Conservation (phyloP, 768 basidiomycete genomes). For the Gymnopilus dilepis region DNA sequence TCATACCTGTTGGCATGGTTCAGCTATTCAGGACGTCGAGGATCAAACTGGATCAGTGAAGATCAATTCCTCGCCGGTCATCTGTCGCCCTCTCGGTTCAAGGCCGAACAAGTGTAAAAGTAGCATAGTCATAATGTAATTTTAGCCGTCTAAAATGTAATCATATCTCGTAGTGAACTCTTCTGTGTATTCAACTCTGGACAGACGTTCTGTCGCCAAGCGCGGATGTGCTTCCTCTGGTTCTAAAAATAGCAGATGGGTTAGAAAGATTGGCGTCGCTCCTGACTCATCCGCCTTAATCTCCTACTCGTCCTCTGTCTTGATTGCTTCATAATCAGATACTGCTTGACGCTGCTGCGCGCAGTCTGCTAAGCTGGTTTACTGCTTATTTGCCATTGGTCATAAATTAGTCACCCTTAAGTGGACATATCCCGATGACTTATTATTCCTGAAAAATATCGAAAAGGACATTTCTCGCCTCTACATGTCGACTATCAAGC, state of each 20-base stretch:
- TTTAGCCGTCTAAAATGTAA: neutral
- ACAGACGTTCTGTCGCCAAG: neutral
- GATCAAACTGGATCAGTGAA: slow-evolving; percentile 38
- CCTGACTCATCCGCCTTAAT: neutral
- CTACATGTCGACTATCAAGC: neutral
- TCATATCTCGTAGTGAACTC: too few relatives aligned
- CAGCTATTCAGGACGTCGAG: slow-evolving; percentile 41
- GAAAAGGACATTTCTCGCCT: too few relatives aligned
- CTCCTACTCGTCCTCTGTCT: neutral
- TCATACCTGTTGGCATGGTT: slow-evolving; percentile 49
- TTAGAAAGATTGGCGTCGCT: neutral
- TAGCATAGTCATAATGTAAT: slow-evolving; percentile 2
- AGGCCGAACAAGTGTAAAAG: neutral
- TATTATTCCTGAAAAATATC: neutral
- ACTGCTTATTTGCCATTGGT: neutral
- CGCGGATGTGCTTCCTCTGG: neutral
- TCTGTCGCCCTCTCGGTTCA: too few relatives aligned
- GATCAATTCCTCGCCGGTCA: too few relatives aligned
- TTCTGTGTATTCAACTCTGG: neutral
- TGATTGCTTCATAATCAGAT: neutral
- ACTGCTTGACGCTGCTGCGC: neutral
- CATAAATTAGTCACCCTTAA: neutral
- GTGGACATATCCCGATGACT: neutral
- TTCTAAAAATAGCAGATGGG: neutral
- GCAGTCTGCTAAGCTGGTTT: too few relatives aligned